These are phyloP conservation scores for Ocimum tenuiflorum DNA, from an alignment of 257 asterid genomes.

Conservation along the genomic window DNA sequence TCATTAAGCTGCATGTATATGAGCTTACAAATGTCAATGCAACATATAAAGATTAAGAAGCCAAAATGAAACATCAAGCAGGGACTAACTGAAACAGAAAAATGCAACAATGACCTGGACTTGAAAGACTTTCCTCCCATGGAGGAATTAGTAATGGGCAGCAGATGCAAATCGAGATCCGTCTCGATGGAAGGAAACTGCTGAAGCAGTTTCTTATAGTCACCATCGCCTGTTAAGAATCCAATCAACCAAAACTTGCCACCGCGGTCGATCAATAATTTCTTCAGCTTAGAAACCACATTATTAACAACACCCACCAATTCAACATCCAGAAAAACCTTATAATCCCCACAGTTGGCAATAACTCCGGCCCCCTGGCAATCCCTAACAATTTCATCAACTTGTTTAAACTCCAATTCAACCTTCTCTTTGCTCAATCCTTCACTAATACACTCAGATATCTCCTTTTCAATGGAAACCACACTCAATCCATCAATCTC, in stretches of 20 bases:
- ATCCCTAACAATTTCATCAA: conserved; percentile 28
- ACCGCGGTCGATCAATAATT: conserved; percentile 34
- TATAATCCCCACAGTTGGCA: conserved; percentile 61
- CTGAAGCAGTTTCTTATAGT: conserved; percentile 44
- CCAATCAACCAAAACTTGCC: conserved; percentile 75
- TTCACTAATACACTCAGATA: conserved; percentile 36
- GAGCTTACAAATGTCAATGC: conserved; percentile 33
- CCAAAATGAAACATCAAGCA: not conserved
- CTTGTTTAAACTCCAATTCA: conserved; percentile 46
- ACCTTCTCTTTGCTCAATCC: conserved; percentile 40
- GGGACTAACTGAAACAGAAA: not conserved
- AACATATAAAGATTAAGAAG: conserved; percentile 1
- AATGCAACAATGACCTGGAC: conserved; percentile 38
- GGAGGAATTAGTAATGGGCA: conserved; percentile 63
- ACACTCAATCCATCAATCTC: conserved; percentile 47
- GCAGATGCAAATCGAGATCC: conserved; percentile 74
- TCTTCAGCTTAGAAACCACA: conserved; percentile 46
- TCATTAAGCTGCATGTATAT: conserved; percentile 67
- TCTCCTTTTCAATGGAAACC: conserved; percentile 45
- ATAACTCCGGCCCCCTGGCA: conserved; percentile 49
- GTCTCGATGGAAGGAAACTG: conserved; percentile 51
- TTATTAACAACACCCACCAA: conserved; percentile 29
- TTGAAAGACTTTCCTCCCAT: conserved; percentile 45
- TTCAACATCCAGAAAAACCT: conserved; percentile 44
- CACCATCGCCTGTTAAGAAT: conserved; percentile 44